Conservation (phyloP, 768 basidiomycete species). For the Russula foetens region DNA sequence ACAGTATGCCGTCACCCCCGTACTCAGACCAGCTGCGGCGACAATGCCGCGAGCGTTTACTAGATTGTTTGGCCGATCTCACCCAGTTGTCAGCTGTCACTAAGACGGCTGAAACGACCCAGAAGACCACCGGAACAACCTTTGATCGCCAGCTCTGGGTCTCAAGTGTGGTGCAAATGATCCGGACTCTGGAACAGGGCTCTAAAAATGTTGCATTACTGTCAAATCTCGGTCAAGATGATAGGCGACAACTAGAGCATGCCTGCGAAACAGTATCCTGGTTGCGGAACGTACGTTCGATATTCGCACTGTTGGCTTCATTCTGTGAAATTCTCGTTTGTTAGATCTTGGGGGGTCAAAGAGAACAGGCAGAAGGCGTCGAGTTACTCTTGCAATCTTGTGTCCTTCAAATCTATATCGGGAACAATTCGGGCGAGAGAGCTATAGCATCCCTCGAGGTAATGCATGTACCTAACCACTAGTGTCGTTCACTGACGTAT, state of each 20-base stretch:
- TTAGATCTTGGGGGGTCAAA: slow-evolving; percentile 34
- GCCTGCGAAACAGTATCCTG: slow-evolving; percentile 36
- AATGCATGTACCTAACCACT: not conserved
- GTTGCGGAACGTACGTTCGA: slow-evolving; percentile 36
- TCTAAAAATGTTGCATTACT: slow-evolving; percentile 55
- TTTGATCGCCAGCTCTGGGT: slow-evolving; percentile 78
- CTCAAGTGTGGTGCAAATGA: slow-evolving; percentile 49
- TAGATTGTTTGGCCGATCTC: slow-evolving; percentile 68
- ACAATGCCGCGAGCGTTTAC: slow-evolving; percentile 59
- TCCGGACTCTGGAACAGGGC: slow-evolving; percentile 53
- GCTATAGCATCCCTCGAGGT: slow-evolving; percentile 60
- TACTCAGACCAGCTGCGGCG: slow-evolving; percentile 67
- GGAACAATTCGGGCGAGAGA: slow-evolving; percentile 43
- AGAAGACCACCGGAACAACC: slow-evolving; percentile 51
- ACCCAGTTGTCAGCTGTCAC: slow-evolving; percentile 45
- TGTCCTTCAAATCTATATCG: slow-evolving; percentile 65
- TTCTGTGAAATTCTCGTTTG: slow-evolving; percentile 4
- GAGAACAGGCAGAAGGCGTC: slow-evolving; percentile 57
- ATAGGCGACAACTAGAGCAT: slow-evolving; percentile 36
- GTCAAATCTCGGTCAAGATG: slow-evolving; percentile 48
- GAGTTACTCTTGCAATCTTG: slow-evolving; percentile 65
- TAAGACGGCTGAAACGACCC: slow-evolving; percentile 43
- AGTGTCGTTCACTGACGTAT: not conserved
- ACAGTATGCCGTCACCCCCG: slow-evolving; percentile 49
- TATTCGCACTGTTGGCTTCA: not conserved